These are phyloP conservation scores for Conticribra weissflogii DNA, from an alignment of 108 stramenopile species.

Conservation along the genomic window DNA sequence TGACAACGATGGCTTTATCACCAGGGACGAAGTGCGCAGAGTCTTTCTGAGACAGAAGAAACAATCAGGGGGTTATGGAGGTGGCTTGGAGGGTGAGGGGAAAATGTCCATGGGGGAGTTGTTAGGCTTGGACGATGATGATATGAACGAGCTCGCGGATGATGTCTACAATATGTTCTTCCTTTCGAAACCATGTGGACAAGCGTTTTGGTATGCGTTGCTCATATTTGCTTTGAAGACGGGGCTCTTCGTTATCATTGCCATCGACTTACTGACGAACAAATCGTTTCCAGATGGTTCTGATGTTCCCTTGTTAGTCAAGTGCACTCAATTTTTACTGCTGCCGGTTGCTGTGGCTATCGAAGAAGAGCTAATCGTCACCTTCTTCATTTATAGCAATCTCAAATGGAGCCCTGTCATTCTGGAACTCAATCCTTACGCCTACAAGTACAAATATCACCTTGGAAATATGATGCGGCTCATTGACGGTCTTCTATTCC, in stretches of 20 bases:
- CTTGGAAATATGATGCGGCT: constrained; percentile 42
- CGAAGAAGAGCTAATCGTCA: constrained; percentile 64
- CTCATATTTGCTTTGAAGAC: constrained; percentile 48
- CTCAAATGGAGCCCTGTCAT: constrained; percentile 40
- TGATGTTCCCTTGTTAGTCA: constrained; percentile 14
- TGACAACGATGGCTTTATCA: constrained; percentile 10
- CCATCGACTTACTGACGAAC: constrained; percentile 35
- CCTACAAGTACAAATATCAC: constrained; percentile 42
- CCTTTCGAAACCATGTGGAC: constrained; percentile 25
- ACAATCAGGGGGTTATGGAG: not conserved
- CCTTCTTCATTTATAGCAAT: constrained; percentile 52
- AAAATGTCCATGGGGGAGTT: constrained; percentile 3
- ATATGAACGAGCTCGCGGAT: constrained; percentile 46
- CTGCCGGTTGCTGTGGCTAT: constrained; percentile 60
- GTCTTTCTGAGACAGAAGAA: constrained; percentile 13
- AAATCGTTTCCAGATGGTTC: constrained; percentile 7
- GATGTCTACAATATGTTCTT: constrained; percentile 69
- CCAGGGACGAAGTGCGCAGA: constrained; percentile 22
- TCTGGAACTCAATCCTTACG: constrained; percentile 27
- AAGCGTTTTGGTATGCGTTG: constrained; percentile 45
- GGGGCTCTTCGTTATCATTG: constrained; percentile 41
- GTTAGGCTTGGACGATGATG: constrained; percentile 28
- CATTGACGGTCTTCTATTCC: constrained; percentile 52
- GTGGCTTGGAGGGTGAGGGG: not conserved
- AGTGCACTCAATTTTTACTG: constrained; percentile 55